phyloP scores from a whole-genome alignment of 768 basidiomycete genomes.

The Boletus pseudo-olivaceus region DNA sequence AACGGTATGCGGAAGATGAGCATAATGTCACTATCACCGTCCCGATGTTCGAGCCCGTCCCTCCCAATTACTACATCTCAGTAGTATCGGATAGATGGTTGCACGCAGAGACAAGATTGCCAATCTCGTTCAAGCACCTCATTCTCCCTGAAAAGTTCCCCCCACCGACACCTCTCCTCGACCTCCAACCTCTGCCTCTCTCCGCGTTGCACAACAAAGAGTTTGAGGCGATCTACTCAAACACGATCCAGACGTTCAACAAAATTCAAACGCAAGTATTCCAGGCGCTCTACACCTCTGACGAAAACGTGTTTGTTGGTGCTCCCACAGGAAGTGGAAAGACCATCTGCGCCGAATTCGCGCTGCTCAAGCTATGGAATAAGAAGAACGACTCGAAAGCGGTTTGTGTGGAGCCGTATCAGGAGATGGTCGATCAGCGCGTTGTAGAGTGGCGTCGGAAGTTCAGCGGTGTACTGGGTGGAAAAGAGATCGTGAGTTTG shows the following conservation, averaged over 20 bases:
- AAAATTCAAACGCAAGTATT: slow-evolving; percentile 99
- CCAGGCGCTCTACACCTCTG: slow-evolving; percentile 93
- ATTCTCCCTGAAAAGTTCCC: slow-evolving; percentile 98
- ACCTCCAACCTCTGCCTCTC: slow-evolving; percentile 86
- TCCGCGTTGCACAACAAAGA: slow-evolving; percentile 92
- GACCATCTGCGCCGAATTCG: slow-evolving; percentile 97
- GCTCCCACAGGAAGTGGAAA: slow-evolving; percentile 97
- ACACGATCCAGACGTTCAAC: slow-evolving; percentile 84
- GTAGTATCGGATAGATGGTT: slow-evolving; percentile 94
- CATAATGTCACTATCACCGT: slow-evolving; percentile 94
- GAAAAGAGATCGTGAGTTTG: slow-evolving; percentile 90
- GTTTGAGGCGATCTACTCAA: slow-evolving; percentile 83
- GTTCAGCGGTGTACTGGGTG: slow-evolving; percentile 78
- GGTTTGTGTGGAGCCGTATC: slow-evolving; percentile 94
- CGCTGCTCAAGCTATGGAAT: slow-evolving; percentile 91
- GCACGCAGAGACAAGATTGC: slow-evolving; percentile 90
- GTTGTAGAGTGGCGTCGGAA: slow-evolving; percentile 87
- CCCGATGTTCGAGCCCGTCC: slow-evolving; percentile 95
- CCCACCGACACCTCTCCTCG: slow-evolving; percentile 84
- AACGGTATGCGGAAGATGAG: slow-evolving; percentile 89
- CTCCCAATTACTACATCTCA: slow-evolving; percentile 97
- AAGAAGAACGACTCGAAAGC: slow-evolving; percentile 78
- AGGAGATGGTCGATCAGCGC: slow-evolving; percentile 94
- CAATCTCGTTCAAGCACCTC: slow-evolving; percentile 96
- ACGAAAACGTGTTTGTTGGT: slow-evolving; percentile 95